Evolutionary conservation across 1,139 yeast species (phyloP), one percentile per base, ranked within the genome.

Genomic region (Geotrichum fermentans): DNA sequence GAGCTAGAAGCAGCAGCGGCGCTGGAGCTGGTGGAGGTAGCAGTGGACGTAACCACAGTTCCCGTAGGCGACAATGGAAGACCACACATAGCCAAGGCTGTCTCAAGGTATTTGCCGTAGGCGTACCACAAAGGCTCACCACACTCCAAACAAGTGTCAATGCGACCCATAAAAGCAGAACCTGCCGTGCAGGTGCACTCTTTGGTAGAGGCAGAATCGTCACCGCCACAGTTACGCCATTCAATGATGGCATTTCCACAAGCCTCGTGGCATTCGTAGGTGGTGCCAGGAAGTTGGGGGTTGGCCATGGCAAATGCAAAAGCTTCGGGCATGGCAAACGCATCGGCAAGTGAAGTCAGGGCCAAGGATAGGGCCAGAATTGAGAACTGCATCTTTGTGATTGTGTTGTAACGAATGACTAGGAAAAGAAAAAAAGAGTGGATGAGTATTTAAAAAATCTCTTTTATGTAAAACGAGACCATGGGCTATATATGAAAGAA

Each of bases 311-410:
- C 53, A 8, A 39, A 13, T 10, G 53, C 51, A 35, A 28, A 46
- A 21, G 53, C 53, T 21, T 47, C 51, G n/a, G 53, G 53, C 45
- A 49, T 41, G 18, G 52, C 50, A 29, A 22, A n/a, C n/a, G 51
- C 47, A 21, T 33, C 14, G 24, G 40, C 47, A n/a, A 39, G 21
- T 7, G 24, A 14, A 22, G 39, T 29, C 13, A 42, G 24, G 14
- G 34, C 4, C 3, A 24, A 28, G n/a, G 32, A 28, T 3, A 28
- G 32, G n/a, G n/a, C n/a, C n/a, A n/a, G n/a, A n/a, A n/a, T n/a
- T n/a, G n/a, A n/a, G n/a, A n/a, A n/a, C n/a, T n/a, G n/a, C n/a
- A n/a, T n/a, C n/a, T n/a, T n/a, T n/a, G n/a, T n/a, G n/a, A n/a
- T n/a, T n/a, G n/a, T n/a, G n/a, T n/a, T n/a, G n/a, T n/a, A n/a